phyloP scores from a whole-genome alignment of 805 yeast species.

The Candida khao-thaluensis region DNA sequence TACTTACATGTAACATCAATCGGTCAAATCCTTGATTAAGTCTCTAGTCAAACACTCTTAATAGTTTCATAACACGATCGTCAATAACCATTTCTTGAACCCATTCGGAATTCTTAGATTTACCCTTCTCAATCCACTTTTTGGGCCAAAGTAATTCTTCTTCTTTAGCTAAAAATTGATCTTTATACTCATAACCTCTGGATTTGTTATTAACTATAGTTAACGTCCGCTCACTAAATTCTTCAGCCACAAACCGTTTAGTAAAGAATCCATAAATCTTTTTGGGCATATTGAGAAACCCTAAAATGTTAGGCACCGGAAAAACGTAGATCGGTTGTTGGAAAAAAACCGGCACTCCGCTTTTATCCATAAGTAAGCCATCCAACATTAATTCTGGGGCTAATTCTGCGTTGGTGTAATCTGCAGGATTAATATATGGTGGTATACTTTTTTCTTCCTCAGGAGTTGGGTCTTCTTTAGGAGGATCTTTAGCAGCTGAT shows the following conservation, averaged over 20 bases:
- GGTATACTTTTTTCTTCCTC: slow-evolving; percentile 46
- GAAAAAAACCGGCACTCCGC: slow-evolving; percentile 56
- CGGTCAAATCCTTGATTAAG: not conserved
- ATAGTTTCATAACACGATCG: slow-evolving; percentile 54
- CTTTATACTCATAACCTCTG: slow-evolving; percentile 53
- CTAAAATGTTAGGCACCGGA: slow-evolving; percentile 74
- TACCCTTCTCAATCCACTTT: slow-evolving; percentile 78
- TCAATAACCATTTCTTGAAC: slow-evolving; percentile 70
- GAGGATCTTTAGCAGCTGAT: slow-evolving; percentile 9
- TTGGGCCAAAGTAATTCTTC: slow-evolving; percentile 89
- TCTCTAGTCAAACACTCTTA: slow-evolving; percentile 45
- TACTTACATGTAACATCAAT: not conserved
- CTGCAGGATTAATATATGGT: slow-evolving; percentile 61
- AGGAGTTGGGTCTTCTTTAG: slow-evolving; percentile 2
- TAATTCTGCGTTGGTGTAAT: slow-evolving; percentile 52
- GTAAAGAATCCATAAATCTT: slow-evolving; percentile 79
- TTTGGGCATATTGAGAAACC: slow-evolving; percentile 73
- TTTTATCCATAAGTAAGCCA: slow-evolving; percentile 21
- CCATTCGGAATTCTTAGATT: slow-evolving; percentile 82
- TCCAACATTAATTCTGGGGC: slow-evolving; percentile 56
- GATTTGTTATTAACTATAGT: slow-evolving; percentile 51
- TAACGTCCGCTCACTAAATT: slow-evolving; percentile 54
- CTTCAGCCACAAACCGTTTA: slow-evolving; percentile 67
- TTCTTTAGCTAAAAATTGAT: slow-evolving; percentile 42
- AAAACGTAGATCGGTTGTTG: slow-evolving; percentile 78